Evolutionary conservation across 768 basidiomycete species (phyloP).

Genomic region (Mrakia blollopis): DNA sequence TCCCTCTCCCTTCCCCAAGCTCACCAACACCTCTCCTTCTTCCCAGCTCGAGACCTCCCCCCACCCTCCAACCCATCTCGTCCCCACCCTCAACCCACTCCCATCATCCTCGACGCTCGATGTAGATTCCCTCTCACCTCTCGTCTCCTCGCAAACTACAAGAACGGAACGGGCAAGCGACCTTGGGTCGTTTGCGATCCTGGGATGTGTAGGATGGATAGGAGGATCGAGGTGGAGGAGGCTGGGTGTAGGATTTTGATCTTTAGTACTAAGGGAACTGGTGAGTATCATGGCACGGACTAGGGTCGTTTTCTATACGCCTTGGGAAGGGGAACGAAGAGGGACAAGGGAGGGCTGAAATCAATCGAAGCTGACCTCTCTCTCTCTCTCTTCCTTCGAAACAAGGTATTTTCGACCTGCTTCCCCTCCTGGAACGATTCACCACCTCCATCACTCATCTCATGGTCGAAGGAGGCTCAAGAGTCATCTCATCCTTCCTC

Average conservation of each 20-base stretch:
- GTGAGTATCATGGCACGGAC: constrained; percentile 43
- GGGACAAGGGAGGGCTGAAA: not conserved
- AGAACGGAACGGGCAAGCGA: constrained; percentile 56
- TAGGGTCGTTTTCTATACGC: not conserved
- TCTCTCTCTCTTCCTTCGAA: too few species aligned
- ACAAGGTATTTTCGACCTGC: constrained; percentile 29
- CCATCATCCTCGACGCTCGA: constrained; percentile 73
- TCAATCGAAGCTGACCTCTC: not conserved
- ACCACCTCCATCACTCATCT: constrained; percentile 54
- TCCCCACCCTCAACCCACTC: constrained; percentile 55
- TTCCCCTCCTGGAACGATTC: constrained; percentile 27
- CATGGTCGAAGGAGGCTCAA: constrained; percentile 95
- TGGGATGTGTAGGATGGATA: constrained; percentile 40
- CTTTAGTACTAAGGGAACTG: constrained; percentile 47
- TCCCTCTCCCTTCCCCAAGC: not conserved
- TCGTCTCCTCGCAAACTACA: constrained; percentile 66
- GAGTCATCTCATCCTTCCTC: constrained; percentile 71
- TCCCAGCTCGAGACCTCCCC: constrained; percentile 37
- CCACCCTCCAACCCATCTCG: constrained; percentile 30
- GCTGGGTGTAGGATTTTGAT: constrained; percentile 66
- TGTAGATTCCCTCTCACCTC: constrained; percentile 63
- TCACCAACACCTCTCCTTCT: not conserved
- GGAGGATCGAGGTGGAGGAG: constrained; percentile 51
- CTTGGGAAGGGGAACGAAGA: not conserved
- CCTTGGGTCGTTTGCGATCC: constrained; percentile 66